A percentile compares a stretch with the other conserved stretches of the same genome.
phyloP scores from a whole-genome alignment of 257 asterid genomes.

The Coffea canephora region DNA sequence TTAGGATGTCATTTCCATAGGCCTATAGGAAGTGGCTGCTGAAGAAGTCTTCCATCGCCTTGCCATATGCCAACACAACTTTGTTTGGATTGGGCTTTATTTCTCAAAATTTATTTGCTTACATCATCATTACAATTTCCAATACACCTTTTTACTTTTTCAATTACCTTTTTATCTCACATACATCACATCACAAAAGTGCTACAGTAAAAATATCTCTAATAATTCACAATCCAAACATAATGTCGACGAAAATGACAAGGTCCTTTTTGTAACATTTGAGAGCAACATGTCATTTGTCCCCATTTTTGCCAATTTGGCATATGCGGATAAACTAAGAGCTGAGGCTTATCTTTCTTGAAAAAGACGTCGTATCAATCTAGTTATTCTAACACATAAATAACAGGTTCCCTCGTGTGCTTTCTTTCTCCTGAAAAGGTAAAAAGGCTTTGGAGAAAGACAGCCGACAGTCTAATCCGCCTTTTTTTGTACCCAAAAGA shows the following conservation, averaged over 20 bases:
- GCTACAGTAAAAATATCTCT: no score
- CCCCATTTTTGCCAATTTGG: neutral
- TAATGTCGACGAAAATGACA: neutral
- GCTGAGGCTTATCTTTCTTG: neutral
- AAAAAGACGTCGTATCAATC: neutral
- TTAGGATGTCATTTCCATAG: constrained; percentile 9
- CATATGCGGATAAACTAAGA: neutral
- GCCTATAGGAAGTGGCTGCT: neutral
- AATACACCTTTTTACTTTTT: no score
- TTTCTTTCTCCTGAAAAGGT: neutral
- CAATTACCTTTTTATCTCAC: no score
- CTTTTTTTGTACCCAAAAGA: neutral
- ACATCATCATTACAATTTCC: no score
- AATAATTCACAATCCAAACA: no score
- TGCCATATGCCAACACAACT: no score
- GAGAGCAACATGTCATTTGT: neutral
- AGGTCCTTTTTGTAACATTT: neutral
- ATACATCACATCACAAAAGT: no score
- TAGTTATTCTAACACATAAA: neutral
- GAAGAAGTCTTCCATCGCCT: neutral
- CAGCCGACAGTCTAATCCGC: neutral
- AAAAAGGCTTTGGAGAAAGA: neutral
- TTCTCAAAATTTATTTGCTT: no score
- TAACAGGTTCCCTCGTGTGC: neutral
- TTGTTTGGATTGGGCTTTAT: no score